Base-by-base conservation (phyloP, 768 basidiomycete species). In the Agaricus subrufescens region DNA sequence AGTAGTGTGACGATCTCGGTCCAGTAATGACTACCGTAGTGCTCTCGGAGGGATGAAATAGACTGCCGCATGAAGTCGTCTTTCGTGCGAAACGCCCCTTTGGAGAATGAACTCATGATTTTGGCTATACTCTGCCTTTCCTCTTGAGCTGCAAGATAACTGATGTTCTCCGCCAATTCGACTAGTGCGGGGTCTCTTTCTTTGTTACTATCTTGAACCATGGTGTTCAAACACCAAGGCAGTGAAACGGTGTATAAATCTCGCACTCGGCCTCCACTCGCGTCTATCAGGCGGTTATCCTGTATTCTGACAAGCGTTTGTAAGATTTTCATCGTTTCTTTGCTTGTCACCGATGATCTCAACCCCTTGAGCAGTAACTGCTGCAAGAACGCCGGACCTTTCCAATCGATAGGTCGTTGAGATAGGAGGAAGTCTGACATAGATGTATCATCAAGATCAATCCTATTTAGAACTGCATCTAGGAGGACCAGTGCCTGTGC, bases 1-100 rank as follows among this genome's bases (percentile, higher is more conserved):
- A 97, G 81, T 14, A 94, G 77, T 0, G 91, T 90, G 47, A 92
- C 85, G 19, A 94, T 83, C 29, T 93, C 86, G 2, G 87, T 80
- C 83, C 91, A 91, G 61, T 85, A 75, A 50, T 89, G 80, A 3
- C 75, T 75, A 0, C 84, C 83, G 64, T 92, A 94, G 68, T 91
- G 86, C 65, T 97, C 94, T 23, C 93, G 84, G 38, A 98, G 78
- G 62, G 89, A 87, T 1, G 84, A 77, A 23, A 93, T 86, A 0
- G 91, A 93, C 66, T 97, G 93, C 4, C 92, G 85, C 57, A 96
- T 79, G 72, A 96, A 96, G 70, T 97, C 94, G 51, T 98, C 94
- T 64, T 87, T 87, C 1, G 93, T 93, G 47, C 94, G 79, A 77
- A 98, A 97, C 50, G 90, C 87, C 23, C 79, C 76, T 69, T 91